Percentiles rank a stretch among this genome's conserved stretches.
phyloP scores from a whole-genome alignment of 208 protist species.

The Trypanosoma melophagium region DNA sequence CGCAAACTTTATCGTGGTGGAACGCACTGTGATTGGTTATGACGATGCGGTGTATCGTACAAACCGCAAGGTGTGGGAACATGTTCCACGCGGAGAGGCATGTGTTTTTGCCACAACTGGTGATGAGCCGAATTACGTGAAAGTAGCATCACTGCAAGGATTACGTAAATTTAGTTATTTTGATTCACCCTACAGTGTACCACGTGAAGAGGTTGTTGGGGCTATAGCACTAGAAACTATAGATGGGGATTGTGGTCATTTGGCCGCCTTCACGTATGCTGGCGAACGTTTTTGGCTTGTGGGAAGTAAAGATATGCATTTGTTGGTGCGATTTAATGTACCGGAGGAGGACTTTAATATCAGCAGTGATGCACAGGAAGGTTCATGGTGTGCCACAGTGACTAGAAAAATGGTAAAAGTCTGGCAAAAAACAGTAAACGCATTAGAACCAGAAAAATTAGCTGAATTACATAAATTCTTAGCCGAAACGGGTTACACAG shows the following conservation, averaged over 20 bases:
- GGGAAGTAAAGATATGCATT: slow-evolving; percentile 49
- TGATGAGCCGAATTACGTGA: slow-evolving; percentile 14
- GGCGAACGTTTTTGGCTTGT: slow-evolving; percentile 73
- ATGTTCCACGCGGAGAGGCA: slow-evolving; percentile 69
- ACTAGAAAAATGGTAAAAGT: slow-evolving; percentile 5
- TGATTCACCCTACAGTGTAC: slow-evolving; percentile 35
- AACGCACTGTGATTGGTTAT: slow-evolving; percentile 53
- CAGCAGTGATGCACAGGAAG: background rate
- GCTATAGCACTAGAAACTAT: slow-evolving; percentile 62
- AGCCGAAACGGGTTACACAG: slow-evolving; percentile 33
- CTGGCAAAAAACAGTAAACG: slow-evolving; percentile 43
- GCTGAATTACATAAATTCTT: slow-evolving; percentile 44
- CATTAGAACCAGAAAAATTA: slow-evolving; percentile 1
- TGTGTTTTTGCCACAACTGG: slow-evolving; percentile 45
- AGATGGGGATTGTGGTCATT: slow-evolving; percentile 66
- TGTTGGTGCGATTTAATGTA: slow-evolving; percentile 66
- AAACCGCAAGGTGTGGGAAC: slow-evolving; percentile 79
- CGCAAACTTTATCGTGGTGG: slow-evolving; percentile 52
- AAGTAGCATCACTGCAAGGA: slow-evolving; percentile 42
- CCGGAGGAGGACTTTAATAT: slow-evolving; percentile 58
- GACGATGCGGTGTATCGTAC: slow-evolving; percentile 68
- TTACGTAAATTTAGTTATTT: slow-evolving; percentile 76
- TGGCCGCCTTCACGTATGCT: slow-evolving; percentile 48
- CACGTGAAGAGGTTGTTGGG: slow-evolving; percentile 1
- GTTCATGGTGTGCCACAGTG: too few species aligned